Evolutionary conservation across 805 yeast species (phyloP), one percentile per base, ranked within the genome.

Genomic region (Metschnikowia anglica): DNA sequence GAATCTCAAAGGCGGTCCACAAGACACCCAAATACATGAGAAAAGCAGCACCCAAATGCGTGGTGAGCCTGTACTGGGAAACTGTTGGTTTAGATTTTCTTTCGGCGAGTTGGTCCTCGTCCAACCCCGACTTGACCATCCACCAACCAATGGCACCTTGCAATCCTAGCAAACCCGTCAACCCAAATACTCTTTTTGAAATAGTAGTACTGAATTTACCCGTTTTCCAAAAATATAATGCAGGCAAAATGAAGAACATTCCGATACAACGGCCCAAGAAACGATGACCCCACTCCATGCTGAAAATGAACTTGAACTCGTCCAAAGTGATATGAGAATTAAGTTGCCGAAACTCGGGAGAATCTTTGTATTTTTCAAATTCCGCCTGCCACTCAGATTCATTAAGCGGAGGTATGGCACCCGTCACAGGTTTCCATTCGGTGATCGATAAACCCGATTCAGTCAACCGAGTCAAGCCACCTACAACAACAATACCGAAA

Each of bases 61-160:
- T 83, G 2, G 98, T 89, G 40, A 93, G 73, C 63, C 99, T 78
- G 61, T 93, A 93, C 59, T 88, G 98, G 4, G 97, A 87, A 2
- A 93, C 99, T 0, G 99, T 88, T n/a, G 99, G 99, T 60, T 91
- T 95, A 0, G 96, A 81, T 34, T 79, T 85, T 61, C 96, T 77
- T 51, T 84, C 89, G 17, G 76, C 77, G 36, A 93, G 70, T 58
- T 84, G 84, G 33, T 83, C 76, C 57, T 84, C 85, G 60, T 89
- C 95, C 43, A 93, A 74, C 23, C 99, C 99, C 8, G 97, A 88
- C 56, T 86, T 81, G 39, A 93, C 99, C 99, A 93, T 93, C 99
- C 99, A 93, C 99, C 99, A 93, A 24, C 99, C 99, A 52, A 93
- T 84, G 40, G 83, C 85, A 40, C 99, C 99, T 71, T 93, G 99